These are phyloP conservation scores for Verticillium nubilum DNA, from an alignment of 2,329 filamentous ascomycete genomes.

Conservation along the genomic window DNA sequence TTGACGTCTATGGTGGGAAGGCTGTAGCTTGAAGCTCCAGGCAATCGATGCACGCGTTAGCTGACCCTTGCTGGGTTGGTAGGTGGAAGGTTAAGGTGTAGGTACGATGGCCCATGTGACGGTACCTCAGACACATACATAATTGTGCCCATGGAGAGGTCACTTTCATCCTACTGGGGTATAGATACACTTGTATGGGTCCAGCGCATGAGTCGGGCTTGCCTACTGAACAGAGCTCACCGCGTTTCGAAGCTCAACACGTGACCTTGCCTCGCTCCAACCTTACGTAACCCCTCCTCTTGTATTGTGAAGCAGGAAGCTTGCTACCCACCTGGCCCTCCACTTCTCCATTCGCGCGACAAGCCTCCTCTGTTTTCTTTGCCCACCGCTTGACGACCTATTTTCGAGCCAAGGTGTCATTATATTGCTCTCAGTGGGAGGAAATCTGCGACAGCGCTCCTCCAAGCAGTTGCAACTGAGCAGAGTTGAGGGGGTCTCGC, in stretches of 20 bases:
- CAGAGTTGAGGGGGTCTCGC: not conserved
- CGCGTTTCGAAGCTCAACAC: not conserved
- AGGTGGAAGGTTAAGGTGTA: not conserved
- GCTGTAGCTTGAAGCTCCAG: constrained; percentile 13
- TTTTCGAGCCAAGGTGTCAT: not conserved
- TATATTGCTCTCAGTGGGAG: not conserved
- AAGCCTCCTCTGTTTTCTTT: not conserved
- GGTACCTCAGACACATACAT: not conserved
- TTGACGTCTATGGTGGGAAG: not conserved
- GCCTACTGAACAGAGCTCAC: not conserved
- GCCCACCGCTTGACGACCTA: not conserved
- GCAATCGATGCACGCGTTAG: constrained; percentile 16
- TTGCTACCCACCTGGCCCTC: not conserved
- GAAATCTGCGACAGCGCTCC: not conserved
- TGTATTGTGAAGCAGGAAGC: not conserved
- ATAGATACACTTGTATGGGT: not conserved
- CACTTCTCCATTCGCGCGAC: not conserved
- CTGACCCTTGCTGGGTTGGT: not conserved
- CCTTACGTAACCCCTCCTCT: not conserved
- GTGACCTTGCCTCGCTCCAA: not conserved
- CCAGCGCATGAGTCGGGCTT: not conserved
- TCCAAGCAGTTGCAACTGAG: too few relatives aligned
- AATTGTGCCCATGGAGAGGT: not conserved
- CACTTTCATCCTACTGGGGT: not conserved
- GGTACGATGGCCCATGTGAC: not conserved